These are phyloP conservation scores for Aspergillus sp. DNA, from an alignment of 2,329 filamentous ascomycete genomes.

Conservation along the genomic window DNA sequence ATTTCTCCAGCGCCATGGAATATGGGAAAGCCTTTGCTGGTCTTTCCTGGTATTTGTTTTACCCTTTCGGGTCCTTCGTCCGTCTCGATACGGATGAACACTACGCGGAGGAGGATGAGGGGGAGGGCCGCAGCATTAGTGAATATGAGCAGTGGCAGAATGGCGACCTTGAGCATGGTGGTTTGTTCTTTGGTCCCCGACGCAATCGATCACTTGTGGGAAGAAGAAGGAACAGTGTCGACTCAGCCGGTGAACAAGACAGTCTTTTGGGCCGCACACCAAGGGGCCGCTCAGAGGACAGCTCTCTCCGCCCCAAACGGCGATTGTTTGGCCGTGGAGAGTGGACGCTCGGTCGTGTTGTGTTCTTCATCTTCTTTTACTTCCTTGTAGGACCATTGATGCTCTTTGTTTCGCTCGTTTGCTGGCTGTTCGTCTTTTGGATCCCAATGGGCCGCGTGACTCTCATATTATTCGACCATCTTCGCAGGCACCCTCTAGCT, in stretches of 20 bases:
- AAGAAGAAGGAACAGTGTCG: constrained; percentile 81
- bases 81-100: constrained; percentile 90
- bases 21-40: constrained; percentile 86
- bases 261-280: constrained; percentile 74
- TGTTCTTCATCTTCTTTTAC: constrained; percentile 97
- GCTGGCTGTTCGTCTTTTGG: constrained; percentile 96
- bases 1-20: constrained; percentile 74
- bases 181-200: constrained; percentile 89
- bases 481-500: constrained; percentile 87
- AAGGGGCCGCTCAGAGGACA: constrained; percentile 49
- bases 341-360: constrained; percentile 90
- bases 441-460: constrained; percentile 99
- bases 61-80: constrained; percentile 96
- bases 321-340: constrained; percentile 91
- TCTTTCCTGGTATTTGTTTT: constrained; percentile 82
- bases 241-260: constrained; percentile 85
- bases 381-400: constrained; percentile 83
- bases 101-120: constrained; percentile 90
- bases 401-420: constrained; percentile 80
- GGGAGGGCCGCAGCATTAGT: constrained; percentile 93
- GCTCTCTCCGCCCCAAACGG: constrained; percentile 64
- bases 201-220: constrained; percentile 77
- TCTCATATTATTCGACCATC: constrained; percentile 82
- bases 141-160: constrained; percentile 99
- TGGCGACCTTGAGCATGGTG: constrained; percentile 91